Base-by-base conservation (phyloP, 345 rosid genomes). In the Eutrema yunnanense region DNA sequence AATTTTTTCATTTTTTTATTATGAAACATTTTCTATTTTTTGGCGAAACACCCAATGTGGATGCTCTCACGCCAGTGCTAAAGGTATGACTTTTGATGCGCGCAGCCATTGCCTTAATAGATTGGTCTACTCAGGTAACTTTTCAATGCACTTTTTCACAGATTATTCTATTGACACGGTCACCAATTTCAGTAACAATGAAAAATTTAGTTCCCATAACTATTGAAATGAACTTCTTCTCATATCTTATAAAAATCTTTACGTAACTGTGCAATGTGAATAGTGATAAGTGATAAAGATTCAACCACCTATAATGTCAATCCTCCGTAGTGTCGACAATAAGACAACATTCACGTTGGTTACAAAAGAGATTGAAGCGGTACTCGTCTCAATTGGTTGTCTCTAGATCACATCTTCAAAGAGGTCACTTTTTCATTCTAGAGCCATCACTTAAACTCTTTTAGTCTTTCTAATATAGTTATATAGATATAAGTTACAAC, bases 361-460 rank as follows among this genome's bases (percentile, higher is more conserved):
- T 65, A 64, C 77, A 73, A 64, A 64, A 73, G 71, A 61, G 71
- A 61, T 47, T 65, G 58, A 26, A 65, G 71, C 37, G 65, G 65
- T 47, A 55, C 38, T 73, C 46, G 41, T 37, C 58, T 47, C 41
- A 54, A 44, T 63, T 54, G 13, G 32, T 54, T 53, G 19, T 54
- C 46, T 46, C 9, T 36, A 26, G 22, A 53, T 53, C 62, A 41
- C 63, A 29, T 72, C 54, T 34, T 43, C 42, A 44, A 62, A 29
- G 26, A 63, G 13, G 41, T 54, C 64, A 54, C 49, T 73, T 54
- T 73, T 64, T 71, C 32, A 36, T 36, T 37, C 30, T 36, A 44
- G 19, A 53, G 38, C 63, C 52, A 30, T 71, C 44, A 16, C 46
- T 13, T 14, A 49, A 60, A 8, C 51, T 41, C 10, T 66, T 22